A percentile compares a stretch with the other conserved stretches of the same genome.
phyloP scores from a whole-genome alignment of 768 basidiomycete genomes.

The Nidularia pulvinata region DNA sequence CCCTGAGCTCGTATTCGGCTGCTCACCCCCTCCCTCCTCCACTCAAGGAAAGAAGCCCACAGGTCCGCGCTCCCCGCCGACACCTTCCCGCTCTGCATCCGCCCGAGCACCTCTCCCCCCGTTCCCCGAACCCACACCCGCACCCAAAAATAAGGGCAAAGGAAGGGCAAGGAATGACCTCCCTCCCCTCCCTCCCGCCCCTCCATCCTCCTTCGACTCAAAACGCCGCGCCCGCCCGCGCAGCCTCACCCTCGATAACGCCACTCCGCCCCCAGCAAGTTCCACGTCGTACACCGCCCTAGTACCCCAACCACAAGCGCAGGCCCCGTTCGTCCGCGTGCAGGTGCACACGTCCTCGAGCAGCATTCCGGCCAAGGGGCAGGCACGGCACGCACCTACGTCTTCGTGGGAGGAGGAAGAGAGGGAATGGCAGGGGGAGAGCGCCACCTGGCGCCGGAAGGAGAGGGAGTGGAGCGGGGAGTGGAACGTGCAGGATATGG shows the following conservation, averaged over 20 bases:
- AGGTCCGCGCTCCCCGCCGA: not conserved
- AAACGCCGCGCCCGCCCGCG: not conserved
- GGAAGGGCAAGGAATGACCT: not conserved
- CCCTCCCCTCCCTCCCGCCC: not conserved
- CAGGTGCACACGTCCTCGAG: too few species aligned
- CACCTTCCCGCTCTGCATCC: too few species aligned
- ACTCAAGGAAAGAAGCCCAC: not conserved
- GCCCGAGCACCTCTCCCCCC: too few species aligned
- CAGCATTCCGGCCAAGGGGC: too few species aligned
- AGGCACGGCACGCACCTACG: not conserved
- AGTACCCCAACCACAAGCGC: too few species aligned
- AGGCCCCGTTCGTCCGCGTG: too few species aligned
- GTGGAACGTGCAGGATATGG: conserved; percentile 34
- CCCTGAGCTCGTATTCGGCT: conserved; percentile 45
- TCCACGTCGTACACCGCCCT: too few species aligned
- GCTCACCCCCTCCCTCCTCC: not conserved
- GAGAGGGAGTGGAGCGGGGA: conserved; percentile 37
- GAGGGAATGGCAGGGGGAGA: not conserved
- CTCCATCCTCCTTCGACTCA: not conserved
- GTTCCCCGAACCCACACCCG: too few species aligned
- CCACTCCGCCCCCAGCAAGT: too few species aligned
- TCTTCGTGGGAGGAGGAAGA: not conserved
- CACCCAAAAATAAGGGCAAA: too few species aligned
- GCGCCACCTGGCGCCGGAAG: conserved; percentile 23
- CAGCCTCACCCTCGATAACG: not conserved